Base-by-base conservation (phyloP, 768 basidiomycete genomes). In the Calocybe gangraenosa region DNA sequence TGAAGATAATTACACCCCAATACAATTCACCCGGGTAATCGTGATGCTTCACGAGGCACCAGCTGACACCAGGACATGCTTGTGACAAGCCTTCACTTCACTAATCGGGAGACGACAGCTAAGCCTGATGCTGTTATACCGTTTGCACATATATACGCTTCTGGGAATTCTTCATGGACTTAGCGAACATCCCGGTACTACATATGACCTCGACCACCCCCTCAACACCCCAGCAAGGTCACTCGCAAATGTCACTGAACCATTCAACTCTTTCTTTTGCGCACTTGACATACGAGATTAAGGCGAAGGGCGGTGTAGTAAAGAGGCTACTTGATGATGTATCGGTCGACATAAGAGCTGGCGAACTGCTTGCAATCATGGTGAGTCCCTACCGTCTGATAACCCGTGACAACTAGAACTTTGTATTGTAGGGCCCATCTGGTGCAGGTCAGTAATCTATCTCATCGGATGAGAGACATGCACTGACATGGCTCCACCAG, bases 301-400 rank as follows among this genome's bases (percentile, higher is more conserved):
- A 52, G 7, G 42, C 22, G 25, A 59, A 56, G 41, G 57, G 55
- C 28, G 54, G 48, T 7, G 56, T 50, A 15, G 44, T 48, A 21
- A 69, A 62, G 52, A 52, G 53, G 19, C 52, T 73, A 3, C 56
- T 73, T 4, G 68, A 71, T 43, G 65, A 73, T 53, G 62, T 73
- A 7, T 69, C 69, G 0, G 63, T 70, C 0, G 59, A 65, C 15
- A 58, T 69, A 7, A 58, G 53, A 39, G 65, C 70, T 9, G 71
- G 71, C 10, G 67, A 71, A 46, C 50, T 72, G 22, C 50, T 70
- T 11, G 69, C 69, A n/a, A 66, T 72, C 31, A 70, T 72, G 70
- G 70, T 72, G 40, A 28, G 58, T 51, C 37, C 41, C 34, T 30
- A 14, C 15, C 35, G 8, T 30, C 25, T 34, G 17, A 22, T 37